Base-by-base conservation (phyloP, 305 asterid genomes). In the Coffea humblotiana region DNA sequence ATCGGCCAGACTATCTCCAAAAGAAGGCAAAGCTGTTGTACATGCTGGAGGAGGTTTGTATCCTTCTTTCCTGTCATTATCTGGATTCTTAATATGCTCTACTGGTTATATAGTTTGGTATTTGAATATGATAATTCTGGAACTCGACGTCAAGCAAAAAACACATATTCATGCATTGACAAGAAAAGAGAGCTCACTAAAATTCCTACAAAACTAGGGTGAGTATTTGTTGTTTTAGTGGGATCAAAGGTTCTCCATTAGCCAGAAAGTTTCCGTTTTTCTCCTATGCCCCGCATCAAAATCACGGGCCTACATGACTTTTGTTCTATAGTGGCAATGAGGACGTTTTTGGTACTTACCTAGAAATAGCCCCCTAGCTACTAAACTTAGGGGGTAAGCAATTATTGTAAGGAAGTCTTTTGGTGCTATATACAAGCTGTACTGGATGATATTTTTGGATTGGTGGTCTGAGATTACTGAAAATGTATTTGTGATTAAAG, bases 21-120 rank as follows among this genome's bases (percentile, higher is more conserved):
- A 87, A 83, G 83, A 91, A 90, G 86, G 94, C 91, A 8, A 92
- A 87, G 89, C 93, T 94, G 2, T 14, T 94, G 67, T 88, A 66
- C 77, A 85, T 94, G 97, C 94, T 86, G 84, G 95, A 94, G 14
- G 98, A 92, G 98, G 98, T 94, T 83, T 27, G 92, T 84, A 35
- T 35, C 27, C 3, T 6, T 45, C 23, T 6, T 43, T 19, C 37
- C 60, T 61, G 48, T 21, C 58, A 2, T 14, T 68, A 11, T 58
- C 61, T 61, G 4, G 48, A n/a, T 19, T 64, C 11, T 1, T 29
- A 1, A 8, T 43, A 60, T 23, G 19, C 29, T 40, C 15, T n/a
- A 19, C 60, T 32, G 3, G 27, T 23, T 18, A 48, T 16, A 6
- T 76, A 45, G 35, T 52, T 52, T 72, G 63, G 5, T 6, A 21